phyloP scores from a whole-genome alignment of 2,329 filamentous ascomycete species.

The Proliferodiscus dingleyae region DNA sequence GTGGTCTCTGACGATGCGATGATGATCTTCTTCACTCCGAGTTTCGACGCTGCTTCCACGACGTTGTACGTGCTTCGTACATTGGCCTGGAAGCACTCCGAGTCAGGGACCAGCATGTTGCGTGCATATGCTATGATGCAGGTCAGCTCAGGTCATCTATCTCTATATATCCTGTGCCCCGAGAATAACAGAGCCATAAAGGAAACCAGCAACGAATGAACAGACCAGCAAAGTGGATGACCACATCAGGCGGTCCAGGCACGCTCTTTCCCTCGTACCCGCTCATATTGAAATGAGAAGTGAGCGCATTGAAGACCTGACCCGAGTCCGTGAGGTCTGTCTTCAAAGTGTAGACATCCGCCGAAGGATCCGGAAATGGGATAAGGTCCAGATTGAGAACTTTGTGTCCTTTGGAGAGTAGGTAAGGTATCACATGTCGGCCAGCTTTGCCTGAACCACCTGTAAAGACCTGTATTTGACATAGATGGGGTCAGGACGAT shows the following conservation, averaged over 20 bases:
- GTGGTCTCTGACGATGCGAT: slow-evolving; percentile 55
- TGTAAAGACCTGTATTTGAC: slow-evolving; percentile 30
- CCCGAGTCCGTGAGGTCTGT: slow-evolving; percentile 34
- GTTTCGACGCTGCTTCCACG: slow-evolving; percentile 57
- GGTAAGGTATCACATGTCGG: slow-evolving; percentile 32
- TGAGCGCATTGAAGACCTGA: slow-evolving; percentile 36
- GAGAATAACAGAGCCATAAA: too few relatives aligned
- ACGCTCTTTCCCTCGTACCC: slow-evolving; percentile 36
- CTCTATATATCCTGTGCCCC: too few relatives aligned
- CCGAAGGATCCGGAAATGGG: slow-evolving; percentile 26
- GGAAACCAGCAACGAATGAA: slow-evolving; percentile 53
- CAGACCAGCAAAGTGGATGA: slow-evolving; percentile 45
- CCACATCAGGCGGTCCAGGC: slow-evolving; percentile 48
- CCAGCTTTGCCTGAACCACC: slow-evolving; percentile 35
- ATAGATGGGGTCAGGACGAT: too few relatives aligned
- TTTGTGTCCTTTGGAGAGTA: slow-evolving; percentile 32
- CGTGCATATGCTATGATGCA: slow-evolving; percentile 48
- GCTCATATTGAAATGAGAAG: slow-evolving; percentile 48
- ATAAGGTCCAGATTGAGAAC: slow-evolving; percentile 35
- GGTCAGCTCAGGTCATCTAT: not conserved
- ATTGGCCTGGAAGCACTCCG: slow-evolving; percentile 53
- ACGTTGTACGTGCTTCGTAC: slow-evolving; percentile 55
- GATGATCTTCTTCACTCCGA: slow-evolving; percentile 58
- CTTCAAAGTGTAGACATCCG: slow-evolving; percentile 32
- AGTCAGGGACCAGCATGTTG: slow-evolving; percentile 57